Conservation (phyloP, 2,329 filamentous ascomycete genomes). For the Fusarium decemcellulare region DNA sequence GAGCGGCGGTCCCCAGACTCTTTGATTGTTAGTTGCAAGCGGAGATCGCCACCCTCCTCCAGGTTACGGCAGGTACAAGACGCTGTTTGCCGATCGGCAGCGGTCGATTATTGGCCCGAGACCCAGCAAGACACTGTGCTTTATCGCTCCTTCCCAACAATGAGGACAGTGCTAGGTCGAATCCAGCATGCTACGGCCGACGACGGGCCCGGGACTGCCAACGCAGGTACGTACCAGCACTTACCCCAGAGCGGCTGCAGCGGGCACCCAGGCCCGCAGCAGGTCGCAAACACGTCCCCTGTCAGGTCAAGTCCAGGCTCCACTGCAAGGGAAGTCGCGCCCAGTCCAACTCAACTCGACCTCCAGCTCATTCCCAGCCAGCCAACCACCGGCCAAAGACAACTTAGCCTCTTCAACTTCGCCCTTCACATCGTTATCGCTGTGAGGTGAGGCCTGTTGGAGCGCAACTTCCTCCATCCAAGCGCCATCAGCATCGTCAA, state of each 20-base stretch:
- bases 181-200: not conserved
- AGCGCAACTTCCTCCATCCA: slow-evolving; percentile 41
- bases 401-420: slow-evolving; percentile 50
- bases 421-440: slow-evolving; percentile 39
- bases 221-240: slow-evolving; percentile 12
- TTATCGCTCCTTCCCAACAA: not conserved
- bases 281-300: slow-evolving; percentile 7
- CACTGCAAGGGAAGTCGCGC: slow-evolving; percentile 37
- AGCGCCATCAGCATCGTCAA: slow-evolving; percentile 42
- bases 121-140: not conserved
- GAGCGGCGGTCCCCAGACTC: slow-evolving; percentile 17
- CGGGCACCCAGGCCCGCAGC: not conserved
- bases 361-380: slow-evolving; percentile 30
- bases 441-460: slow-evolving; percentile 41
- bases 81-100: slow-evolving; percentile 34
- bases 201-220: not conserved
- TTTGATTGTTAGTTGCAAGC: slow-evolving; percentile 32
- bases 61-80: slow-evolving; percentile 6
- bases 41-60: slow-evolving; percentile 54
- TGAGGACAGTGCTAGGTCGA: not conserved
- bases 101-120: slow-evolving; percentile 21
- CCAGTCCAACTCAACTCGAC: slow-evolving; percentile 39
- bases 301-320: slow-evolving; percentile 8
- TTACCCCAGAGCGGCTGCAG: slow-evolving; percentile 35
- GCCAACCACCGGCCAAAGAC: slow-evolving; percentile 36